Evolutionary conservation across 352 stramenopile genomes (phyloP).

Genomic region (Phytophthora citrophthora): DNA sequence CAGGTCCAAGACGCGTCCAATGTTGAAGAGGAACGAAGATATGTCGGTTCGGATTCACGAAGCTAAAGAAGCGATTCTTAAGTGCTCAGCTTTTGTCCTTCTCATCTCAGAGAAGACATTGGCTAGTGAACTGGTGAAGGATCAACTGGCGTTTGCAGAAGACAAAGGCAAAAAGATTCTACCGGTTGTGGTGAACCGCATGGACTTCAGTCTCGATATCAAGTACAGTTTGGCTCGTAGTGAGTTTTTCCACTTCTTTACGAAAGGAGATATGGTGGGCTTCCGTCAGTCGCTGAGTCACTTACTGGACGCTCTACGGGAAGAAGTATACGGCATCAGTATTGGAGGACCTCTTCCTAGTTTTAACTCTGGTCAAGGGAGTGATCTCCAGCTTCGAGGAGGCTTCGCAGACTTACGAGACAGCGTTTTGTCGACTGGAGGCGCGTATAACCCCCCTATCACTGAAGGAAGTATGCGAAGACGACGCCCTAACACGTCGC

Average conservation of each 20-base stretch:
- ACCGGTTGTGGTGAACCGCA: constrained; percentile 70
- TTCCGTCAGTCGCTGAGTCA: constrained; percentile 67
- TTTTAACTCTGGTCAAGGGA: constrained; percentile 12
- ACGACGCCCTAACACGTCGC: constrained; percentile 29
- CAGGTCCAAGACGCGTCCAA: constrained; percentile 11
- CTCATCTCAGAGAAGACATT: constrained; percentile 81
- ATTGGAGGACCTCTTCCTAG: constrained; percentile 26
- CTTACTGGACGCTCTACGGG: constrained; percentile 61
- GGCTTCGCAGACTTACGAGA: constrained; percentile 45
- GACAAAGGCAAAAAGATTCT: constrained; percentile 88
- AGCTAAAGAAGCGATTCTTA: constrained; percentile 84
- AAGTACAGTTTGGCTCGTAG: constrained; percentile 84
- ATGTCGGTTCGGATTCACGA: constrained; percentile 79
- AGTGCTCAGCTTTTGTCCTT: constrained; percentile 79
- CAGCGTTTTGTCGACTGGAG: constrained; percentile 43
- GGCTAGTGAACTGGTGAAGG: constrained; percentile 72
- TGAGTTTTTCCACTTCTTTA: constrained; percentile 86
- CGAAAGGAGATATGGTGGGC: constrained; percentile 78
- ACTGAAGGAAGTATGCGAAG: constrained; percentile 29
- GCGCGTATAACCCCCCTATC: constrained; percentile 12
- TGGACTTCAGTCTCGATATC: constrained; percentile 74
- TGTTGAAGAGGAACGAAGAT: constrained; percentile 48
- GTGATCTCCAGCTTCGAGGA: constrained; percentile 32
- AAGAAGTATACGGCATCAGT: constrained; percentile 76
- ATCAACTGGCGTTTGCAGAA: constrained; percentile 85